Evolutionary conservation across 2,329 filamentous ascomycete species (phyloP), one percentile per base, ranked within the genome.

Genomic region (Pseudocercospora cruenta): DNA sequence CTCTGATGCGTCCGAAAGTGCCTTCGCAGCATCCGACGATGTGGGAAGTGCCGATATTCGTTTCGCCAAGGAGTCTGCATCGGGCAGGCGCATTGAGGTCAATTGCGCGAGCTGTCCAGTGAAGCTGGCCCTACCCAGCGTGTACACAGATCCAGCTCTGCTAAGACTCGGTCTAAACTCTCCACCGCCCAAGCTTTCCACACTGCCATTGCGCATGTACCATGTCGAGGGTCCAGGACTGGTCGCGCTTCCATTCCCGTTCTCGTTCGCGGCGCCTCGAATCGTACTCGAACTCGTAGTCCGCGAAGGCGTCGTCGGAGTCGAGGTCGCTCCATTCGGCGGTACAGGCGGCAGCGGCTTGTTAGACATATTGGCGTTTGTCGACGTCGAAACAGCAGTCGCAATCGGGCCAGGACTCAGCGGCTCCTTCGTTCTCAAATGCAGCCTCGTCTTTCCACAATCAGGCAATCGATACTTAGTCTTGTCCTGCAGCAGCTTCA

Each of bases 101-200:
- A 99, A 84, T 78, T 97, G 93, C 57, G 92, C 92, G 61, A 98
- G 87, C 79, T 98, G 95, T 74, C 92, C 96, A 69, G 93, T 92
- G 78, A 99, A 97, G 6, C 94, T 97, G 36, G 91, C 91, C 53
- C 94, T 88, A 1, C 93, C 97, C 65, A 99, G 86, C 1, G 95
- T 97, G 80, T 96, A 97, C 71, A 98, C 93, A 39, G 94, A 98
- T 49, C 91, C 91, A 3, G 93, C 85, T 12, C 93, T 87, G 22
- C 85, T 84, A 7, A 87, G 77, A 62, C 82, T 87, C 51, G 88
- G 83, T 31, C 26, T 22, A 77, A 92, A 92, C 77, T 91, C 91
- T 43, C 85, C 83, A 45, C 83, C 81, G 33, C 54, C 62, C 45
- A 54, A 58, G 24, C 85, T 80, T 10, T 63, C 62, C 54, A 63